Evolutionary conservation across 106 monocot genomes (phyloP), one percentile per base, ranked within the genome.

Genomic region (Dendrobium officinale): DNA sequence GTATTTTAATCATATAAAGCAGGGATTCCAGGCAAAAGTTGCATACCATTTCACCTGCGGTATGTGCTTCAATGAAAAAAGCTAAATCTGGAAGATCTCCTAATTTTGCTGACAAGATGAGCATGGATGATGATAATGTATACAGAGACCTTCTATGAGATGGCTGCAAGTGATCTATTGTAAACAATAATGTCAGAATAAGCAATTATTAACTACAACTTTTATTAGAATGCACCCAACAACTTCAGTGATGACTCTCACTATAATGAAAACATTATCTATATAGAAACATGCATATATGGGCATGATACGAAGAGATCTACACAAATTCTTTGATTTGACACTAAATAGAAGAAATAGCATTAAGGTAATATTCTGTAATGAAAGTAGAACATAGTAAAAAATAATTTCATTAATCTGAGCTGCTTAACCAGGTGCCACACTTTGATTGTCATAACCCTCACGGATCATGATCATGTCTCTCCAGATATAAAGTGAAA

Each of bases 61-160:
- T 75, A 40, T 78, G 43, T 72, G 85, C 79, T 87, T 92, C 91
- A 20, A 98, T 64, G 31, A 79, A 85, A 43, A 89, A 54, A 82
- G 88, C 59, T 27, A 93, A 82, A 64, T 90, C 56, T 11, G 81
- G 82, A 82, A 93, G 64, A 72, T 88, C 79, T 24, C 70, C 81
- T 75, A 84, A 84, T 80, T 86, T 95, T 44, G 87, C 95, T 79
- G 91, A 88, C 81, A 88, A 80, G 70, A 98, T 73, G 81, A 98
- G 89, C 94, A 98, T 95, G 18, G 88, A 84, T 42, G 87, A 92
- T 33, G 92, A 88, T 82, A 92, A 82, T 33, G 92, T 95, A 64
- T 87, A 86, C 40, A 98, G 68, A 77, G 89, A 95, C 79, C 92
- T 92, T 29, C 87, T 86, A 37, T 84, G 84, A 70, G 92, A 93